Percentiles rank a stretch among this genome's conserved stretches.
Evolutionary conservation across 768 basidiomycete species (phyloP).

Genomic region (Auricularia cornea): DNA sequence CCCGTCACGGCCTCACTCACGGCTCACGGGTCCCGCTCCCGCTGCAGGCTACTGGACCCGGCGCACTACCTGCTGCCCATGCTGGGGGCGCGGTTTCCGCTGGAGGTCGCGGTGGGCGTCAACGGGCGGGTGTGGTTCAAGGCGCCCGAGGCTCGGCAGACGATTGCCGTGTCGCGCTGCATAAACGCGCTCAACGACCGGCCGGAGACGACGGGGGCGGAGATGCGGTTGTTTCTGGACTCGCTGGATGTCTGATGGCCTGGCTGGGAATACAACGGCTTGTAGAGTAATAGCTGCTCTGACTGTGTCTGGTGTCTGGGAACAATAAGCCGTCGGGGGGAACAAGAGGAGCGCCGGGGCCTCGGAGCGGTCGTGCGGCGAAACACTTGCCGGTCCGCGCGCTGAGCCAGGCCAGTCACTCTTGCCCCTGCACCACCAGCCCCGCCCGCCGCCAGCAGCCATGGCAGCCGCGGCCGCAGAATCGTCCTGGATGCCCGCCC

Average conservation of each 20-base stretch:
- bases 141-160: constrained; percentile 61
- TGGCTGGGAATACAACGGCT: neutral
- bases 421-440: neutral
- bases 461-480: neutral
- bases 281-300: neutral
- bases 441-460: neutral
- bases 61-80: constrained; percentile 75
- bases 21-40: constrained; percentile 5
- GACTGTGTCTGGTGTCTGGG: neutral
- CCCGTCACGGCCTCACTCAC: no score
- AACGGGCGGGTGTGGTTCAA: constrained; percentile 92
- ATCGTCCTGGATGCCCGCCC: constrained; percentile 41
- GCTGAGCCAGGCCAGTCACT: no score
- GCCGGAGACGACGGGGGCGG: neutral
- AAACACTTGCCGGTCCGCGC: neutral
- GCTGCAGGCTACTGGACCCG: constrained; percentile 62
- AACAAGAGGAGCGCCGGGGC: neutral
- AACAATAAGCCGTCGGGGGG: neutral
- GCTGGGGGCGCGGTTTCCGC: constrained; percentile 72
- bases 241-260: neutral
- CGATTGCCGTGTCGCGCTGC: constrained; percentile 67
- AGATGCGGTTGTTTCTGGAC: neutral
- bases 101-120: constrained; percentile 82
- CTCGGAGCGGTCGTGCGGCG: neutral
- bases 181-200: constrained; percentile 38